Evolutionary conservation across 441 rosid species (phyloP), one percentile per base, ranked within the genome.

Genomic region (Mallotus japonicus): DNA sequence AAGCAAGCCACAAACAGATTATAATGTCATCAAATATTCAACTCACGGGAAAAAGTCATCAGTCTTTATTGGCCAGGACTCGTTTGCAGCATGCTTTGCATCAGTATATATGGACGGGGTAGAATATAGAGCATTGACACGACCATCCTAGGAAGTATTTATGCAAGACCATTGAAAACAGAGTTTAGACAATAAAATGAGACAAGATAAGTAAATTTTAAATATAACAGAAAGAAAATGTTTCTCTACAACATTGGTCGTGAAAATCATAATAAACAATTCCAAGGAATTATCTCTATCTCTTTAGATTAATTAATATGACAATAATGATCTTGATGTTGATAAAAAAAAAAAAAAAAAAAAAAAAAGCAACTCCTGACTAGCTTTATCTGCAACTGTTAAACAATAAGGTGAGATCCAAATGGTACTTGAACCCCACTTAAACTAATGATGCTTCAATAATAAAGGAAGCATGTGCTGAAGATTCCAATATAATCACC

Each of bases 91-190:
- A 73, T 93, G 82, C 82, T 96, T 96, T 76, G 98, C 99, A 86
- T 96, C 98, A n/a, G 98, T 96, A 73, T 96, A 93, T 72, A 93
- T 88, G 77, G 99, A 96, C 40, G 99, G 99, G 59, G 98, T 93
- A 70, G 98, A 96, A 81, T 96, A 93, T 55, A 96, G 83, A 80
- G 95, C 97, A 85, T 96, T 96, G 76, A 96, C 86, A 74, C 96
- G 99, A 71, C 99, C 98, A 81, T 96, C 99, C 99, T 96, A 79
- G 50, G 76, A 73, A 82, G 59, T 67, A 73, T 44, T 34, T 47
- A 28, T 34, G 76, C 67, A 57, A 67, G 76, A 64, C 34, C 54
- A 62, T 58, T 61, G 50, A 74, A 67, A 68, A 66, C 20, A 68
- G 50, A 49, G 20, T 71, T 62, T 16, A 34, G 54, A 62, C 66